Base-by-base conservation (phyloP, 306 rosid species). In the Alnus glutinosa region DNA sequence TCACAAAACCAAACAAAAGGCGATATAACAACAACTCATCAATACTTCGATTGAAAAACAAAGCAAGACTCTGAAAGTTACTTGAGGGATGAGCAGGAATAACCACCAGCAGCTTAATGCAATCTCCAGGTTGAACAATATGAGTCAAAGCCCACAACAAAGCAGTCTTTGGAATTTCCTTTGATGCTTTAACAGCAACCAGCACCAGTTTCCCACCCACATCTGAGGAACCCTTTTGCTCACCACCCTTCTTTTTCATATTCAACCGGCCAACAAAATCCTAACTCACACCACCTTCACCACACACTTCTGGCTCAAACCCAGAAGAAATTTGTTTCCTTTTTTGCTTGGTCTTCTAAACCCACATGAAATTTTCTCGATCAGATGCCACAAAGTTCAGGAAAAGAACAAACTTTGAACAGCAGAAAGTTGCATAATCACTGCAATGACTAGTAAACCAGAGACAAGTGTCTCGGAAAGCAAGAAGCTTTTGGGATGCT, bases 131-230 rank as follows among this genome's bases (percentile, higher is more conserved):
- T 78, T 90, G 98, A 83, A 88, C 98, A 79, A 95, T 92, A 88
- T 93, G 99, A 84, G 98, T 91, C 90, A 95, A 78, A 85, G 99
- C 98, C 99, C 99, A 95, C 46, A 91, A 87, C 84, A 95, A 84
- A 83, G 91, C 96, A 49, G 82, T 82, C 77, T 77, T 95, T 49
- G 98, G 80, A 77, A 95, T 89, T 75, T 89, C 98, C 86, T 80
- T 93, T 1, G 93, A 88, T 61, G 94, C 99, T 81, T 86, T 93
- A 13, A 95, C 89, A 39, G 97, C 99, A 77, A 95, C 99, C 76
- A 93, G 90, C 82, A 95, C 96, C 87, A 93, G 88, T 78, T 92
- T 94, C 50, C 94, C 92, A 48, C 79, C 80, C 77, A 70, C 83
- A 78, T 86, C 89, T 9, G 81, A 87, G 71, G 85, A 54, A 80